These are phyloP conservation scores for Graphium sp. DNA, from an alignment of 2,329 filamentous ascomycete species.

Conservation along the genomic window DNA sequence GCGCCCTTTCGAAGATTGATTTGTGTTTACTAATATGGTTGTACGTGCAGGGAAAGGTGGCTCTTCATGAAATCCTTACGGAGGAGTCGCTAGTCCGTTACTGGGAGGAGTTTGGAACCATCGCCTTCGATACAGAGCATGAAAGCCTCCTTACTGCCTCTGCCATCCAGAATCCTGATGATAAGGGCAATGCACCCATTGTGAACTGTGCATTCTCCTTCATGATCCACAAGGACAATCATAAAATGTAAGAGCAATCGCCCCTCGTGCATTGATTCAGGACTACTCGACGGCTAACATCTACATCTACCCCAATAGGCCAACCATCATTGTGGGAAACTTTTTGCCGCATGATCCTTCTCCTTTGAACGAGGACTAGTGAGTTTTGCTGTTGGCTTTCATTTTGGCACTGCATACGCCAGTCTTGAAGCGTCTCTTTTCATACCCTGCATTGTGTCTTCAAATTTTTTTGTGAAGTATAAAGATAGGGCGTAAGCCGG, in stretches of 20 bases:
- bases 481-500: no score
- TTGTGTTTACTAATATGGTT: conserved; percentile 2
- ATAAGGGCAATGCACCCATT: conserved; percentile 50
- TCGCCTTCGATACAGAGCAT: conserved; percentile 86
- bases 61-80: conserved; percentile 86
- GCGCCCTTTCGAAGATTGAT: conserved; percentile 2
- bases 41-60: conserved; percentile 63
- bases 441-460: neutral
- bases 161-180: conserved; percentile 66
- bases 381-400: neutral
- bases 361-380: no score
- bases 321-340: conserved; percentile 88
- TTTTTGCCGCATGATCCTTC: conserved; percentile 75
- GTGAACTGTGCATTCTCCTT: conserved; percentile 96
- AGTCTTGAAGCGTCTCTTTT: no score
- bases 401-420: no score
- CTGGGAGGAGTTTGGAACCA: conserved; percentile 97
- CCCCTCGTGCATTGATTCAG: neutral
- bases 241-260: conserved; percentile 68
- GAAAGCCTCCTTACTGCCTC: conserved; percentile 94
- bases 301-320: no score
- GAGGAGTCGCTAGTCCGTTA: conserved; percentile 93
- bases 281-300: no score
- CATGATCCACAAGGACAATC: conserved; percentile 82
- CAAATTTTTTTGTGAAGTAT: no score